Conservation (phyloP, 371 early-diverging fungal genomes). For the Lichtheimia corymbifera region DNA sequence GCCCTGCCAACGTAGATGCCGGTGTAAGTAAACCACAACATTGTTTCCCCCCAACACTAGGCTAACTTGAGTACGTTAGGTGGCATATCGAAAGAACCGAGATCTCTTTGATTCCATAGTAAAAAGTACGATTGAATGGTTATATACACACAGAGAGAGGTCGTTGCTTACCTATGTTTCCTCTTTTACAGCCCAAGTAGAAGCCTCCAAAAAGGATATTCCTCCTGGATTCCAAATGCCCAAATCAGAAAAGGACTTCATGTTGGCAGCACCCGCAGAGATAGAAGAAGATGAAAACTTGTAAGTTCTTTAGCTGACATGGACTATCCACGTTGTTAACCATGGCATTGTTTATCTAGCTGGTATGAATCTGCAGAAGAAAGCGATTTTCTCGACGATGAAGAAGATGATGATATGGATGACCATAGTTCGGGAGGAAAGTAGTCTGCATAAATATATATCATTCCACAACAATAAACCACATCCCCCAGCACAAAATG, state of each 20-base stretch:
- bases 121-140: conserved; percentile 38
- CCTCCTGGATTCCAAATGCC: conserved; percentile 60
- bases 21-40: conserved; percentile 46
- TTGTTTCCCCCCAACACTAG: too few species aligned
- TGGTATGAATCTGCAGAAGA: conserved; percentile 61
- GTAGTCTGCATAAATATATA: too few species aligned
- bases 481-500: too few species aligned
- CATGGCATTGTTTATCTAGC: conserved; percentile 18
- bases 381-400: conserved; percentile 49
- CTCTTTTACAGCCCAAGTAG: conserved; percentile 54
- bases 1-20: conserved; percentile 88
- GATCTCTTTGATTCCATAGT: conserved; percentile 72
- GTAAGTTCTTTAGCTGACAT: conserved; percentile 26
- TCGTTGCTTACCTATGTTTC: neutral
- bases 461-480: too few species aligned
- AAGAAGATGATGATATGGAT: conserved; percentile 33
- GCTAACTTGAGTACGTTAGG: conserved; percentile 25
- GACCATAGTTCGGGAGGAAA: neutral
- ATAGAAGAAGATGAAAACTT: conserved; percentile 55
- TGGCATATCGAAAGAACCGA: conserved; percentile 79
- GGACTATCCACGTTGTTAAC: neutral
- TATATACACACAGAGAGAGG: too few species aligned
- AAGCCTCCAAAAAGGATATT: conserved; percentile 55
- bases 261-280: conserved; percentile 44
- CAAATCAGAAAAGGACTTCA: conserved; percentile 48